These are phyloP conservation scores for Gonapodya sp. DNA, from an alignment of 192 early-diverging fungal species.

Conservation along the genomic window DNA sequence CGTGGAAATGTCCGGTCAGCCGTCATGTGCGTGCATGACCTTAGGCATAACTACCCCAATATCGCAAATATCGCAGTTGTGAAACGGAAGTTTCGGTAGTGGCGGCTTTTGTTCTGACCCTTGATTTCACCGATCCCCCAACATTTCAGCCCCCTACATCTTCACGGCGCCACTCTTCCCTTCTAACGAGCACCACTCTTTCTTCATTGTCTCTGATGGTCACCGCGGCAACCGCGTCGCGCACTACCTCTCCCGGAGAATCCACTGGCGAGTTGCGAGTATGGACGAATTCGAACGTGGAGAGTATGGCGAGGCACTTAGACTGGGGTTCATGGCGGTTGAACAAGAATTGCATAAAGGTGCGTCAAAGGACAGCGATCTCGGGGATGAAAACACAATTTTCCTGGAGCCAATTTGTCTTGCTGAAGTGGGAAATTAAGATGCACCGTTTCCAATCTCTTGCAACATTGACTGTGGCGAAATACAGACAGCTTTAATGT, in stretches of 20 bases:
- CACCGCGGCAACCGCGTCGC: constrained; percentile 41
- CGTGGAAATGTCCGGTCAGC: too few relatives aligned
- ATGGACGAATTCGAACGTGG: constrained; percentile 51
- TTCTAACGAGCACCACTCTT: background rate
- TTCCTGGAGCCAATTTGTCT: too few relatives aligned
- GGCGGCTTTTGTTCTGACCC: background rate
- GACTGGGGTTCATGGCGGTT: constrained; percentile 66
- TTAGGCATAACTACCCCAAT: too few relatives aligned
- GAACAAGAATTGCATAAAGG: constrained; percentile 72
- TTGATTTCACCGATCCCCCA: background rate
- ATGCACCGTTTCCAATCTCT: too few relatives aligned
- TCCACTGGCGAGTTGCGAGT: constrained; percentile 63
- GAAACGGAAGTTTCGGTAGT: background rate
- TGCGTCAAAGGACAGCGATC: constrained; percentile 22
- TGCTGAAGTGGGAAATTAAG: too few relatives aligned
- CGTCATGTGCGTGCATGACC: background rate
- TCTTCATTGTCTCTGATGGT: constrained; percentile 6
- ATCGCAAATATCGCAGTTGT: background rate
- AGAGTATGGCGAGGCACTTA: constrained; percentile 68
- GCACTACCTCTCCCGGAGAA: constrained; percentile 63
- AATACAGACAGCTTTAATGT: background rate
- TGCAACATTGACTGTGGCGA: too few relatives aligned
- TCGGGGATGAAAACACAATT: background rate
- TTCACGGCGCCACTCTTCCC: background rate
- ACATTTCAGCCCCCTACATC: constrained; percentile 2